Evolutionary conservation across 106 monocot species (phyloP), one percentile per base, ranked within the genome.

Genomic region (Amphibolis antarctica): DNA sequence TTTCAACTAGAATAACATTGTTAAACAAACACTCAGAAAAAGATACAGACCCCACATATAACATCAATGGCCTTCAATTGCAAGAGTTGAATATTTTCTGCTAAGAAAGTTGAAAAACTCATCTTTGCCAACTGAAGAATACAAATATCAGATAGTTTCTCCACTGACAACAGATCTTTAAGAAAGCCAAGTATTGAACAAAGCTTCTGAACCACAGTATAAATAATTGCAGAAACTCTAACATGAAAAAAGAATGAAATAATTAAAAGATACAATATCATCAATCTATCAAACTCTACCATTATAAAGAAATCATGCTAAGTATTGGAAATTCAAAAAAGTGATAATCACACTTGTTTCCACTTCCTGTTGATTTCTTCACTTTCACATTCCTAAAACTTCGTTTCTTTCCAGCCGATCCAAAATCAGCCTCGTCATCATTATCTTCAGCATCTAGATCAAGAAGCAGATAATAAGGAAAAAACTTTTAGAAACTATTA

Each of bases 41-140:
- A 48, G 9, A 60, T 18, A 53, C 25, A 59, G 59, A 98, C 98
- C 84, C 69, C 74, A 68, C 87, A 87, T 54, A 91, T 80, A 61
- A 98, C 73, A 68, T 70, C 72, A 22, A 98, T 91, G 25, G 98
- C 82, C 64, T 98, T 98, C 63, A 98, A 62, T 43, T 98, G 98
- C 74, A 98, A 79, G 30, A 98, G 82, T 71, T 91, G 84, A 65
- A 91, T 80, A 73, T 87, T 91, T 46, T 98, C 98, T 50, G 80
- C 98, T 68, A 91, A 75, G 74, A 98, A 98, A 59, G 85, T 98
- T 49, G 87, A 85, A 75, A 91, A 82, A 51, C 82, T 78, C 65
- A 84, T 88, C 76, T 85, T 98, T 49, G 78, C 72, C 65, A 98
- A 72, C 63, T 88, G 98, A 50, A 98, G 70, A 68, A 98, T 85